These are phyloP conservation scores for Candida yuanshanica DNA, from an alignment of 805 yeast species.

Conservation along the genomic window DNA sequence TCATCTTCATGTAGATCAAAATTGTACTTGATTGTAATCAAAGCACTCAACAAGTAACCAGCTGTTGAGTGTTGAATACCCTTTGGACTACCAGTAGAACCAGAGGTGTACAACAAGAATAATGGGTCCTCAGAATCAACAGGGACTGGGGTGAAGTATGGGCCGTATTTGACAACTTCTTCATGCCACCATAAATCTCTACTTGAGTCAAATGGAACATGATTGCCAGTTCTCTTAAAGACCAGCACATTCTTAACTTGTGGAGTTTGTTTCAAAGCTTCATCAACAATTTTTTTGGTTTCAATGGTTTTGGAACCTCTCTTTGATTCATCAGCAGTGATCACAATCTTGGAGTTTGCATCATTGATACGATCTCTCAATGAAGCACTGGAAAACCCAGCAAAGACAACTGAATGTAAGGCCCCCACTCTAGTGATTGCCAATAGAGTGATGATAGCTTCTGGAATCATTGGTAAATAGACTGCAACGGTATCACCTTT, in stretches of 20 bases:
- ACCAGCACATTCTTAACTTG: constrained; percentile 66
- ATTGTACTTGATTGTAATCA: constrained; percentile 65
- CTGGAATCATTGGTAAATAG: constrained; percentile 82
- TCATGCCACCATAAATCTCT: constrained; percentile 79
- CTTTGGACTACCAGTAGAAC: constrained; percentile 86
- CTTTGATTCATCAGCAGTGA: constrained; percentile 77
- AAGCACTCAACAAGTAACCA: constrained; percentile 71
- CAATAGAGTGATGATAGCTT: constrained; percentile 67
- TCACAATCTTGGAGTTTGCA: constrained; percentile 65
- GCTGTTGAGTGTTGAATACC: constrained; percentile 82
- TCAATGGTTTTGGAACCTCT: constrained; percentile 80
- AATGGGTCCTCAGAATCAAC: constrained; percentile 78
- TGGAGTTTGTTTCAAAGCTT: constrained; percentile 64
- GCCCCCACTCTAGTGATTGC: constrained; percentile 83
- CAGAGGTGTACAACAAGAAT: constrained; percentile 78
- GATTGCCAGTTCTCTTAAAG: constrained; percentile 65
- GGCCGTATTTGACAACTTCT: constrained; percentile 58
- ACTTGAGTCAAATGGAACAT: constrained; percentile 39
- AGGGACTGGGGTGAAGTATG: constrained; percentile 68
- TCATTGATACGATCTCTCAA: constrained; percentile 85
- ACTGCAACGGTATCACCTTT: constrained; percentile 87
- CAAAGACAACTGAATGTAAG: constrained; percentile 78
- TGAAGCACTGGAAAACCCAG: constrained; percentile 88
- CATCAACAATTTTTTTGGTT: constrained; percentile 79
- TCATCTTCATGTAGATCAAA: constrained; percentile 76